phyloP scores from a whole-genome alignment of 441 rosid genomes.

The Raphanus hybrid region DNA sequence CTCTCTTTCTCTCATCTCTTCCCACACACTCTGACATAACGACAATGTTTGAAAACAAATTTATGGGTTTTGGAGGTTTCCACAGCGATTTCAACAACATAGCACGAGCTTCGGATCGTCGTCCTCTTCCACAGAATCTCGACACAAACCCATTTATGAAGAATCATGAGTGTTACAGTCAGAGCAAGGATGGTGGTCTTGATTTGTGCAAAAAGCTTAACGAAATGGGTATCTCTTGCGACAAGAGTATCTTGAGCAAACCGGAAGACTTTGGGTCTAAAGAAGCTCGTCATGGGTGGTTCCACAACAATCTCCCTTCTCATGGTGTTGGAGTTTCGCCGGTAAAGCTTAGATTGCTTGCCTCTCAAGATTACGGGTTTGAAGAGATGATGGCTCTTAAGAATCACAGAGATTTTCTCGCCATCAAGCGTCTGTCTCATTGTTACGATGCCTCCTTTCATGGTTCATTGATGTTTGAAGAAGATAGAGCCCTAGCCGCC shows the following conservation, averaged over 20 bases:
- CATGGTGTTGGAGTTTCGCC: constrained; percentile 37
- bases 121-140: constrained; percentile 25
- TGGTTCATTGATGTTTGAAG: too few relatives aligned
- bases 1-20: background rate
- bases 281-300: constrained; percentile 30
- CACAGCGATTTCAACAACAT: constrained; percentile 34
- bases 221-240: constrained; percentile 56
- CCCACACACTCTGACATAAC: background rate
- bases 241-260: constrained; percentile 34
- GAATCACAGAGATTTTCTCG: constrained; percentile 42
- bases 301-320: constrained; percentile 1
- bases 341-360: constrained; percentile 40
- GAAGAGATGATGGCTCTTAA: constrained; percentile 29
- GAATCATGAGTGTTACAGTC: constrained; percentile 35
- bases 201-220: constrained; percentile 51
- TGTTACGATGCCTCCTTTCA: background rate
- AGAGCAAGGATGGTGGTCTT: background rate
- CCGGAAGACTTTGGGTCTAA: constrained; percentile 41
- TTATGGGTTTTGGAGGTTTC: constrained; percentile 9
- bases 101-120: constrained; percentile 35
- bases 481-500: too few relatives aligned
- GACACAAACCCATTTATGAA: constrained; percentile 36
- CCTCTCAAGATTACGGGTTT: constrained; percentile 39
- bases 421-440: constrained; percentile 37
- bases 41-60: constrained; percentile 14